Evolutionary conservation across 2,329 filamentous ascomycete species (phyloP).

Genomic region (Ophiocordyceps camponoti-floridani): DNA sequence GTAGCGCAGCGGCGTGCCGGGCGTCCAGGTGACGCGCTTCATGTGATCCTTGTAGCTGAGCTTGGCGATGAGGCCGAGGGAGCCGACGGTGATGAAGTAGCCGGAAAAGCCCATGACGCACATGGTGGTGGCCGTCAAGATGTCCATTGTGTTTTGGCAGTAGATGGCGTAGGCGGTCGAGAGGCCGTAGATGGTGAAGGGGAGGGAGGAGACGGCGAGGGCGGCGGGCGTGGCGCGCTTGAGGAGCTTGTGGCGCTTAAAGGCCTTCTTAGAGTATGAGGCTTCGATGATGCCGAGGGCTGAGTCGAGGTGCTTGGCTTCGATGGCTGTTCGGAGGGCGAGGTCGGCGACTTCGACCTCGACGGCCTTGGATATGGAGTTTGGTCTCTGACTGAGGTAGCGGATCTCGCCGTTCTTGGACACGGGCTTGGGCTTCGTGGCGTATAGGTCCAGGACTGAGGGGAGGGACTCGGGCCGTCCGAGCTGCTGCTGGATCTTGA

Average conservation of each 20-base stretch:
- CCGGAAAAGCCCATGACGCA: constrained; percentile 67
- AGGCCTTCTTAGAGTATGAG: constrained; percentile 49
- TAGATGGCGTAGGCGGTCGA: constrained; percentile 32
- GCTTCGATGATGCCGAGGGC: constrained; percentile 60
- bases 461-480: constrained; percentile 61
- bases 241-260: constrained; percentile 47
- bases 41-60: constrained; percentile 89
- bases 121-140: constrained; percentile 53
- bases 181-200: constrained; percentile 50
- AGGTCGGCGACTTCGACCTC: constrained; percentile 49
- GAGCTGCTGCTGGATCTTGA: constrained; percentile 57
- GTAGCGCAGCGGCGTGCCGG: constrained; percentile 60
- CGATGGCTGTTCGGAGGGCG: constrained; percentile 66
- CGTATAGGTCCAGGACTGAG: constrained; percentile 64
- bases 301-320: constrained; percentile 57
- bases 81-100: constrained; percentile 66
- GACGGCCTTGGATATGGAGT: constrained; percentile 52
- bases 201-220: constrained; percentile 37
- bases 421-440: constrained; percentile 58
- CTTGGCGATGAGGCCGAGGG: constrained; percentile 67
- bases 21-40: constrained; percentile 79
- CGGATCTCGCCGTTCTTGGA: constrained; percentile 38
- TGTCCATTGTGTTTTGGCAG: constrained; percentile 54
- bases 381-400: constrained; percentile 47
- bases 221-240: constrained; percentile 44